Evolutionary conservation across 2,329 filamentous ascomycete species (phyloP).

Genomic region (Penicillium fuscoglaucum): DNA sequence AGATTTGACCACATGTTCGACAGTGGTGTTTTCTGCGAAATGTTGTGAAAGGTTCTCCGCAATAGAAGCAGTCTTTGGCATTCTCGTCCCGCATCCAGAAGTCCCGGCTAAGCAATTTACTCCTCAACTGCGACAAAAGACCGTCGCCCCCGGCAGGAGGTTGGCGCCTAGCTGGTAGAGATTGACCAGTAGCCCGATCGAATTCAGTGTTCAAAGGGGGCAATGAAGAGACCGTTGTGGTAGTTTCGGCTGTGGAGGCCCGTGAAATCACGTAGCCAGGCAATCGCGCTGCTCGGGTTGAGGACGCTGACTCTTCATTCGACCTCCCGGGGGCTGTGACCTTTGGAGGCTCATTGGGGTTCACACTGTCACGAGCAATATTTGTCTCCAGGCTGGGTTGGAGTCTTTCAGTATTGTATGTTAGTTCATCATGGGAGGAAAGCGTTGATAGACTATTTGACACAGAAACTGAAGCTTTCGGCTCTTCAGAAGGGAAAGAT

Average conservation of each 20-base stretch:
- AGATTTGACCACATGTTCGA: constrained; percentile 93
- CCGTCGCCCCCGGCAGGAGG: constrained; percentile 25
- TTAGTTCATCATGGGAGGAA: constrained; percentile 27
- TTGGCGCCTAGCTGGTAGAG: constrained; percentile 23
- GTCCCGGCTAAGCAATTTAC: constrained; percentile 87
- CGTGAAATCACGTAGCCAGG: constrained; percentile 47
- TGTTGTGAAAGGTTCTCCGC: constrained; percentile 84
- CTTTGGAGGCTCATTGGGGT: constrained; percentile 31
- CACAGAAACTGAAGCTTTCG: constrained; percentile 27
- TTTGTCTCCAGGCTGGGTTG: constrained; percentile 32
- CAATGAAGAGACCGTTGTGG: constrained; percentile 46
- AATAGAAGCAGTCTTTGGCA: constrained; percentile 94
- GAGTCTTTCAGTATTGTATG: constrained; percentile 31
- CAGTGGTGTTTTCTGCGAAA: constrained; percentile 97
- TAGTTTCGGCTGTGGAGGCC: constrained; percentile 44
- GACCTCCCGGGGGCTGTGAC: constrained; percentile 25
- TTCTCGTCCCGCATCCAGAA: constrained; percentile 99
- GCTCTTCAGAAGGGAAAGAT: constrained; percentile 33
- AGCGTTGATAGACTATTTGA: constrained; percentile 34
- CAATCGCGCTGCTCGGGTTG: constrained; percentile 48
- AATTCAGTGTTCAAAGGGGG: constrained; percentile 34
- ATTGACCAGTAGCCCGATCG: constrained; percentile 20
- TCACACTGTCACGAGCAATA: constrained; percentile 31
- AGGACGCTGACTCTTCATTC: constrained; percentile 37
- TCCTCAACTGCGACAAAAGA: constrained; percentile 66